These are phyloP conservation scores for Ascocoryne sarcoides DNA, from an alignment of 2,329 filamentous ascomycete genomes.

Conservation along the genomic window DNA sequence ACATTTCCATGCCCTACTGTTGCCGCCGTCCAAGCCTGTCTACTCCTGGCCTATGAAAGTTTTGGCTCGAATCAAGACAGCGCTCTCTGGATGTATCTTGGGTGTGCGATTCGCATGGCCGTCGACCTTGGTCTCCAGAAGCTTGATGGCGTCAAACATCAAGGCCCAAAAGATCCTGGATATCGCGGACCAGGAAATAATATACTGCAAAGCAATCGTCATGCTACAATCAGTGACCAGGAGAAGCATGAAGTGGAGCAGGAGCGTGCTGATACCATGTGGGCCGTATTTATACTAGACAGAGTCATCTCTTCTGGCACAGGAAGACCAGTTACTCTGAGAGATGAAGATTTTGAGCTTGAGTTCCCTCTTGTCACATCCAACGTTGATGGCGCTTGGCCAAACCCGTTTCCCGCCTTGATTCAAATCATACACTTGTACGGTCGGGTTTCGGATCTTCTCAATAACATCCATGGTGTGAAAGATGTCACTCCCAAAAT, in stretches of 20 bases:
- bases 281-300: constrained; percentile 83
- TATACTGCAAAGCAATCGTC: constrained; percentile 33
- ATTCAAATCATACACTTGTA: constrained; percentile 82
- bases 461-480: constrained; percentile 70
- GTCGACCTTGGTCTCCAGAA: constrained; percentile 76
- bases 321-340: constrained; percentile 72
- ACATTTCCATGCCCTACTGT: constrained; percentile 76
- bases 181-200: constrained; percentile 33
- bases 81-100: constrained; percentile 88
- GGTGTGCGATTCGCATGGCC: constrained; percentile 76
- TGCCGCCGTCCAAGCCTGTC: constrained; percentile 72
- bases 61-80: constrained; percentile 86
- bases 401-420: constrained; percentile 69
- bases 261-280: constrained; percentile 79
- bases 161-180: constrained; percentile 31
- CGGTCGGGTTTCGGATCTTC: constrained; percentile 71
- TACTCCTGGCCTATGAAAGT: constrained; percentile 80
- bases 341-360: constrained; percentile 78
- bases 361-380: constrained; percentile 48
- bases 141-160: constrained; percentile 60
- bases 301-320: constrained; percentile 82
- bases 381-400: constrained; percentile 56
- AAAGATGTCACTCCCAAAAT: constrained; percentile 69
- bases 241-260: constrained; percentile 63
- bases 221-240: constrained; percentile 31